phyloP scores from a whole-genome alignment of 2,329 filamentous ascomycete species.

The Emericellopsis cladophorae region DNA sequence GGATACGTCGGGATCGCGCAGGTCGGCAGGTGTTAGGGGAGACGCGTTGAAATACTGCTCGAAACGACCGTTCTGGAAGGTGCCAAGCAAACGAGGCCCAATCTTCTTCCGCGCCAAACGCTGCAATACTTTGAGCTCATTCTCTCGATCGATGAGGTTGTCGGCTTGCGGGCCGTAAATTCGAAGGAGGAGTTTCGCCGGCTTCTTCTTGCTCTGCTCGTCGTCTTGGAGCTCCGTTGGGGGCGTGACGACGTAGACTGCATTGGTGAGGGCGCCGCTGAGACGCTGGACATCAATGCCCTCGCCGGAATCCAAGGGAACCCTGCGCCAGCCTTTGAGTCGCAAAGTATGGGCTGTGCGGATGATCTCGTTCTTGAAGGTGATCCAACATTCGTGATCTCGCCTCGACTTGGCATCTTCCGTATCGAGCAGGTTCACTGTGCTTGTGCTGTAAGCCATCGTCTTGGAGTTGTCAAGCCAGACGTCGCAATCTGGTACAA shows the following conservation, averaged over 20 bases:
- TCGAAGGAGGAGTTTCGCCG: slow-evolving; percentile 67
- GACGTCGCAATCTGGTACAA: slow-evolving; percentile 78
- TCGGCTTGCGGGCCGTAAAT: slow-evolving; percentile 94
- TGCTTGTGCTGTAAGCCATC: slow-evolving; percentile 54
- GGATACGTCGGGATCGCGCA: slow-evolving; percentile 72
- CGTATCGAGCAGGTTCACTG: slow-evolving; percentile 38
- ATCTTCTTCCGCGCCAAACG: slow-evolving; percentile 86
- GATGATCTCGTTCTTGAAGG: slow-evolving; percentile 86
- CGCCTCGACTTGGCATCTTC: neutral
- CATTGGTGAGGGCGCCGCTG: slow-evolving; percentile 90
- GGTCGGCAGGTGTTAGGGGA: slow-evolving; percentile 62
- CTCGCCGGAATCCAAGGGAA: slow-evolving; percentile 59
- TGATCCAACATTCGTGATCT: slow-evolving; percentile 66
- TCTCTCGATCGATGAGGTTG: slow-evolving; percentile 87
- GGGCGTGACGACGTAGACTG: slow-evolving; percentile 86
- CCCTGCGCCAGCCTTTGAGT: slow-evolving; percentile 81
- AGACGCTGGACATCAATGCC: slow-evolving; percentile 60
- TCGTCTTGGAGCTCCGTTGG: slow-evolving; percentile 36
- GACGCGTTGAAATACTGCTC: slow-evolving; percentile 86
- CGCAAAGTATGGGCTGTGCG: slow-evolving; percentile 78
- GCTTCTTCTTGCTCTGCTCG: slow-evolving; percentile 29
- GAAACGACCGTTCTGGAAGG: slow-evolving; percentile 88
- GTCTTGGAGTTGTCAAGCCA: slow-evolving; percentile 85
- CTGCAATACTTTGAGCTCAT: slow-evolving; percentile 74
- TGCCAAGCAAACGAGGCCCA: slow-evolving; percentile 79